These are phyloP conservation scores for Planoprotostelium fungivorum DNA, from an alignment of 78 protist genomes.

Conservation along the genomic window DNA sequence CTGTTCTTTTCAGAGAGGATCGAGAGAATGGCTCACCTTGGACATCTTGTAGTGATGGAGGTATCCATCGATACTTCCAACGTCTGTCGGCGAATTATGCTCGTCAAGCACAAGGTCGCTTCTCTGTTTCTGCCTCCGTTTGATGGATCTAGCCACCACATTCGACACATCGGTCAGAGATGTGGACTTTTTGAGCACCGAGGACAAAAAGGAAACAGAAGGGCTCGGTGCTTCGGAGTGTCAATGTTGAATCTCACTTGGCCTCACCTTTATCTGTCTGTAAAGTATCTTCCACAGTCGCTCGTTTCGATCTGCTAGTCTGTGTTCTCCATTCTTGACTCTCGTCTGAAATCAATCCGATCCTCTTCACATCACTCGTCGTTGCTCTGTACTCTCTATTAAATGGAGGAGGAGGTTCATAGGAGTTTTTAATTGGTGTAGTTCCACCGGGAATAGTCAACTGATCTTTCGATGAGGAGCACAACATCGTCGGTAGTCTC, in stretches of 20 bases:
- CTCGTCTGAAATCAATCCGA: no score
- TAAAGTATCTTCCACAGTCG: background rate
- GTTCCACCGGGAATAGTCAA: background rate
- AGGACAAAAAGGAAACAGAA: background rate
- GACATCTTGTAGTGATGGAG: background rate
- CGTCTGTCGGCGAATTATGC: no score
- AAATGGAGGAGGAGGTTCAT: no score
- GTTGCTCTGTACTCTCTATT: no score
- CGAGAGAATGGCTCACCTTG: background rate
- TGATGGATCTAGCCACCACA: background rate
- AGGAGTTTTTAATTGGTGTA: background rate
- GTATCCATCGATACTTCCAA: background rate
- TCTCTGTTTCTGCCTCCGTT: background rate
- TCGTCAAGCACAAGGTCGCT: background rate
- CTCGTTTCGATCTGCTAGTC: background rate
- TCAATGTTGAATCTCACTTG: background rate
- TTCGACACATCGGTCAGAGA: background rate
- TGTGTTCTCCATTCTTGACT: no score
- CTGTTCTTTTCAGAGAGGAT: background rate
- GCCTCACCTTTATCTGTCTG: background rate
- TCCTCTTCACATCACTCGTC: background rate
- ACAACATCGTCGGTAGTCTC: background rate
- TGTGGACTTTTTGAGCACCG: background rate
- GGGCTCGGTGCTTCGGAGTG: background rate
- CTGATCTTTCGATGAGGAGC: background rate